Evolutionary conservation across 306 rosid species (phyloP), one percentile per base, ranked within the genome.

Genomic region (Begonia fuchsioides): DNA sequence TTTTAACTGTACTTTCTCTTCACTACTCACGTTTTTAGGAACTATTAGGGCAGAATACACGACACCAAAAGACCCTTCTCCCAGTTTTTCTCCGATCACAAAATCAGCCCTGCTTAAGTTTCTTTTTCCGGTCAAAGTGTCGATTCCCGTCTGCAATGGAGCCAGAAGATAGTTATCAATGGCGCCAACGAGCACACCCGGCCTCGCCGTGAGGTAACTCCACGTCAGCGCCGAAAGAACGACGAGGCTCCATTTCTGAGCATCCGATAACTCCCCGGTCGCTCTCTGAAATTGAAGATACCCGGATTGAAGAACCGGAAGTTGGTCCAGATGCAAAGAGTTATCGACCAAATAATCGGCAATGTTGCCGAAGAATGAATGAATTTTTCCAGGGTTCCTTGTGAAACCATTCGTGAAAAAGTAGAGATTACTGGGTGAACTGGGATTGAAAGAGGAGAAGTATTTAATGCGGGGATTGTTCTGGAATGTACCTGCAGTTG

Each of bases 151-250:
- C 58, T 90, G 94, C 58, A 85, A 74, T 47, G 95, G 98, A 40
- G 98, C 95, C 18, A 90, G 65, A 65, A 90, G 83, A 63, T 90
- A 90, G 0, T 93, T 61, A 68, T 90, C 98, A 62, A 90, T 69
- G 77, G 98, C 94, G 32, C 98, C 95, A 5, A 90, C 8, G n/a
- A 90, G 87, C 20, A 90, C 83, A 54, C 95, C 98, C 0, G 98
- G 98, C 70, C 98, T 77, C 10, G 92, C 79, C 38, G 94, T 90
- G 41, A 90, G 62, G 68, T 90, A 90, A 50, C 79, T 49, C 98
- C 95, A 90, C 1, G 71, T 63, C 14, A 84, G 8, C 18, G 87
- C 95, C 20, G 77, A 85, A 59, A 85, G 50, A 49, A 59, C 45
- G 2, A 85, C 38, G 19, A 71, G 54, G 6, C 76, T 82, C 94